Base-by-base conservation (phyloP, 2,329 filamentous ascomycete species). In the Microcera coccophila region DNA sequence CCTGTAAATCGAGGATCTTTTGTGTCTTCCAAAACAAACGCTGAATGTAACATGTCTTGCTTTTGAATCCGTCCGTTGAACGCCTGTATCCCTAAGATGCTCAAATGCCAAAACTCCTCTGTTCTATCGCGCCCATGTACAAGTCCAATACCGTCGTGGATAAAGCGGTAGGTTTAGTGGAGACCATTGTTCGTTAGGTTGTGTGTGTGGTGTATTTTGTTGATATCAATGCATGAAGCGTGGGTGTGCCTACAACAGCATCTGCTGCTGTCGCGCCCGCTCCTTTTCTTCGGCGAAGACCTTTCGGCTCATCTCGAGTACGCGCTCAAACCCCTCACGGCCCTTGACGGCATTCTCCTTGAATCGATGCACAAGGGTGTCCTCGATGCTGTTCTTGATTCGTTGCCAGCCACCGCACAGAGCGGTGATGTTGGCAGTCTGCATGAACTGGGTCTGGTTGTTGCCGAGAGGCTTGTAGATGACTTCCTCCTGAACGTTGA, bases 331-430 rank as follows among this genome's bases (percentile, higher is more conserved):
- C 2, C 93, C 93, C 68, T 97, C 90, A 52, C 86, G 83, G 52
- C 93, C 93, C 69, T 88, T 90, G 55, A 76, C 75, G 18, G 93
- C 91, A 61, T 98, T 98, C 68, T 98, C 89, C 55, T 82, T 79
- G 72, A 98, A 98, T 41, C 89, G 76, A 52, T 85, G 86, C 34
- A 97, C 85, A 32, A 90, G 86, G 39, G 87, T 83, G 58, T 97
- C 90, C 72, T 98, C 93, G 58, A 98, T 94, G 64, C 84, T 88
- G 70, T 93, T 95, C 75, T 89, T 93, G 64, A 97, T 90, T 63
- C 90, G 89, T 70, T 96, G 88, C 90, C 93, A 98, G 49, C 93
- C 93, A 54, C 93, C 91, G 66, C 90, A 95, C 9, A 97, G 74
- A 1, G 93, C 93, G 2, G 90, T 95, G 62, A 98, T 91, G 68